Evolutionary conservation across 2,329 filamentous ascomycete genomes (phyloP), one percentile per base, ranked within the genome.

Genomic region (Xylaria sp.): DNA sequence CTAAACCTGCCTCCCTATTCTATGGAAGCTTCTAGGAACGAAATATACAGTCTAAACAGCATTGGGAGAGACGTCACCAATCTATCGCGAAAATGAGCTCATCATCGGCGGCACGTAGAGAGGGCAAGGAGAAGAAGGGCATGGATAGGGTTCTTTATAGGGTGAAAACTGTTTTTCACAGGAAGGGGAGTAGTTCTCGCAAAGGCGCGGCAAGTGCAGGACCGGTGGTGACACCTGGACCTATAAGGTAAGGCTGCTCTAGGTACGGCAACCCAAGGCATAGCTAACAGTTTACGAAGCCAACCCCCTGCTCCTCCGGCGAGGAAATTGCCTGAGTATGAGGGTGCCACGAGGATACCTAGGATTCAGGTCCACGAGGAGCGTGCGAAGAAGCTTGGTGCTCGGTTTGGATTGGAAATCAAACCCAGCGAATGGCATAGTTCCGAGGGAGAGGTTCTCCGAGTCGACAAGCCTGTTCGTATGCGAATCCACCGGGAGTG

Each of bases 401-500:
- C 87, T 72, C 82, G 83, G 57, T 88, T 86, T 69, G 87, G 87
- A 32, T 77, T 89, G 61, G 85, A 87, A 72, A 84, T 89, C 69
- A 83, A 85, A 76, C 80, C 86, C 44, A 83, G 81, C 70, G 85
- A 87, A 71, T 87, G 86, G 82, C 81, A 87, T 71, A 81, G 82
- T 47, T 81, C 81, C 65, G 84, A 85, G 69, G 87, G 88, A 60
- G 84, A 86, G 32, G 87, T 87, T 35, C 81, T 88, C 27, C 90
- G 91, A 51, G 86, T 92, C 63, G 90, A 93, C 79, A 93, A 92
- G 82, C 87, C 91, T 13, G 92, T 93, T 72, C 89, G 91, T 67
- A 92, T 94, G 87, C 89, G 92, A 63, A 88, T 94, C 62, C 91
- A 92, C 78, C 88, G 91, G 73, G 90, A 87, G 71, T 98, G 94